Percentiles rank a stretch among this genome's conserved stretches.
Conservation (phyloP, 331 rosid species). For the Quercus lobata region DNA sequence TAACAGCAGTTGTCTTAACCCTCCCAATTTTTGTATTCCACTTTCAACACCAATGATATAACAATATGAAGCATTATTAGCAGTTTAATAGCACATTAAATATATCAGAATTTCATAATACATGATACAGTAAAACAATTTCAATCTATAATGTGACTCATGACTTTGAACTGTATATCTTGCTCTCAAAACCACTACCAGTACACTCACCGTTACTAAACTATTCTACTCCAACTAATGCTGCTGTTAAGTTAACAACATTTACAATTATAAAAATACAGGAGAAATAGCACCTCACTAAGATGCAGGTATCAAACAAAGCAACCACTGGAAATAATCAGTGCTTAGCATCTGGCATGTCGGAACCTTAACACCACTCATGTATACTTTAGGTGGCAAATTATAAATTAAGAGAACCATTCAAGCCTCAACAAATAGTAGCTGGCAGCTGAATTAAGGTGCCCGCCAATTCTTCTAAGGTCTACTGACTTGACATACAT, state of each 20-base stretch:
- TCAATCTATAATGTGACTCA: neutral
- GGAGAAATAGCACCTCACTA: neutral
- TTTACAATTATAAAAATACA: conserved; percentile 11
- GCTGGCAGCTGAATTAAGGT: neutral
- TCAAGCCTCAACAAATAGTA: neutral
- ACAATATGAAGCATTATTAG: neutral
- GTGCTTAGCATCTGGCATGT: neutral
- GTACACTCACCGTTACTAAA: neutral
- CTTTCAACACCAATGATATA: neutral
- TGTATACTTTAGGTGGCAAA: neutral
- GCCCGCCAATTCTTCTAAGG: neutral
- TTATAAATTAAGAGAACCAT: neutral
- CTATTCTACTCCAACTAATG: neutral
- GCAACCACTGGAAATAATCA: neutral
- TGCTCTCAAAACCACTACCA: neutral
- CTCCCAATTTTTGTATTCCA: neutral
- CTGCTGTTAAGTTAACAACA: neutral
- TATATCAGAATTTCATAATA: neutral
- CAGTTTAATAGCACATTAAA: neutral
- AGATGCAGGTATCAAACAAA: neutral
- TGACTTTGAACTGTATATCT: neutral
- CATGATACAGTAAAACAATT: neutral
- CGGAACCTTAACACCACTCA: neutral
- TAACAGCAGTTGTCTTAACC: neutral
- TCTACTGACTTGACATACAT: neutral